A percentile compares a stretch with the other conserved stretches of the same genome.
Evolutionary conservation across 306 rosid genomes (phyloP).

Genomic region (Glycine tomentella): DNA sequence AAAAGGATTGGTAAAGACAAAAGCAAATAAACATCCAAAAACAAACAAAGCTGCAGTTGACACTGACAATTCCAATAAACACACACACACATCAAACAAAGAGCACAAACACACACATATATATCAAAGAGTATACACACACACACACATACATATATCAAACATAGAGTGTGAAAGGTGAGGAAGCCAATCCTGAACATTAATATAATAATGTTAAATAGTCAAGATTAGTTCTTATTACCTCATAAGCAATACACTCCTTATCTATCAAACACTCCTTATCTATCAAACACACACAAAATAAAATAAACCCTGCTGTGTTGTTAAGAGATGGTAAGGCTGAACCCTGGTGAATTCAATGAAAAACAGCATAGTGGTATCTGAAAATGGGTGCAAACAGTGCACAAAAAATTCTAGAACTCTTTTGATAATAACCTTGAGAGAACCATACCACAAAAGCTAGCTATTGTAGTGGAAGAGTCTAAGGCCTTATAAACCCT

Average conservation of each 20-base stretch:
- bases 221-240: background rate
- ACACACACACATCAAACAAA: background rate
- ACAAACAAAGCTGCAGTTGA: background rate
- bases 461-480: no score
- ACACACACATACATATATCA: background rate
- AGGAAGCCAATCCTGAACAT: background rate
- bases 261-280: no score
- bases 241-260: background rate
- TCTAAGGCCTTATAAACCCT: no score
- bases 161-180: background rate
- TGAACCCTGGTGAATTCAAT: background rate
- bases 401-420: slow-evolving; percentile 7
- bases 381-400: background rate
- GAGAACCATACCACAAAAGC: no score
- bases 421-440: no score
- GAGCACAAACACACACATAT: no score
- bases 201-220: background rate
- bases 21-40: background rate
- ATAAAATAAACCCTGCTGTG: background rate
- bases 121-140: no score
- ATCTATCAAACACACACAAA: no score
- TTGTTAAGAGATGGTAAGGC: background rate
- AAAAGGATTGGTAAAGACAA: background rate
- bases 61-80: background rate
- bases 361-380: background rate